Conservation (phyloP, 495 filamentous ascomycete species). For the Lichenothelia convexa region DNA sequence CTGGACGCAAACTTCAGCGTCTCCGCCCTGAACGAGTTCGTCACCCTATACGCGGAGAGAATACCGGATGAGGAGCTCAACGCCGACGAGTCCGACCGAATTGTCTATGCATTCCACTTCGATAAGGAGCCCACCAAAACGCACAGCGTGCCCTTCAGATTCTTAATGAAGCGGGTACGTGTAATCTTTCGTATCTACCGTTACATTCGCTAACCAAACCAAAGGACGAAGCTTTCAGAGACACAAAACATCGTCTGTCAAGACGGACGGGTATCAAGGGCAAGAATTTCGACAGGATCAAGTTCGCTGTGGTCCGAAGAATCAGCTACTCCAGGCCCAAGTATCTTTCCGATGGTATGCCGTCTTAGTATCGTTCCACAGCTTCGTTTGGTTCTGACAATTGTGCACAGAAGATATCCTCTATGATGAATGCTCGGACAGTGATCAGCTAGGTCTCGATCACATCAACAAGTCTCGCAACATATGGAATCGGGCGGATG, state of each 20-base stretch:
- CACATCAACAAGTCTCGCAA: conserved; percentile 57
- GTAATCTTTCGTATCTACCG: conserved; percentile 1
- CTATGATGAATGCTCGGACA: conserved; percentile 47
- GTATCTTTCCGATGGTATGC: conserved; percentile 78
- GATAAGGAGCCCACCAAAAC: conserved; percentile 64
- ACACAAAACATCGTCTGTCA: conserved; percentile 80
- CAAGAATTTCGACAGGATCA: conserved; percentile 96
- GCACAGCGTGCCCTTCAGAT: conserved; percentile 77
- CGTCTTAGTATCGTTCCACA: not conserved
- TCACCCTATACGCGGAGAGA: conserved; percentile 58
- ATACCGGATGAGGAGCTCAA: conserved; percentile 52
- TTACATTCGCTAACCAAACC: not conserved
- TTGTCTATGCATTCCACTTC: conserved; percentile 75
- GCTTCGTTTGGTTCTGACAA: not conserved
- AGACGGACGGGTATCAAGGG: conserved; percentile 87
- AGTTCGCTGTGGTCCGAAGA: conserved; percentile 65
- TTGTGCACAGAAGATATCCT: conserved; percentile 54
- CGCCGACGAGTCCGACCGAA: conserved; percentile 29
- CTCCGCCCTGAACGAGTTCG: conserved; percentile 64
- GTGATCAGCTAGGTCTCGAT: conserved; percentile 78
- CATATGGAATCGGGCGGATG: conserved; percentile 41
- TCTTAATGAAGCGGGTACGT: conserved; percentile 67
- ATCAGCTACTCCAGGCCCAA: conserved; percentile 49
- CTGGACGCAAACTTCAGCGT: conserved; percentile 45
- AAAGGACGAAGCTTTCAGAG: conserved; percentile 68